Evolutionary conservation across 495 filamentous ascomycete species (phyloP).

Genomic region (Xylaria cubensis): DNA sequence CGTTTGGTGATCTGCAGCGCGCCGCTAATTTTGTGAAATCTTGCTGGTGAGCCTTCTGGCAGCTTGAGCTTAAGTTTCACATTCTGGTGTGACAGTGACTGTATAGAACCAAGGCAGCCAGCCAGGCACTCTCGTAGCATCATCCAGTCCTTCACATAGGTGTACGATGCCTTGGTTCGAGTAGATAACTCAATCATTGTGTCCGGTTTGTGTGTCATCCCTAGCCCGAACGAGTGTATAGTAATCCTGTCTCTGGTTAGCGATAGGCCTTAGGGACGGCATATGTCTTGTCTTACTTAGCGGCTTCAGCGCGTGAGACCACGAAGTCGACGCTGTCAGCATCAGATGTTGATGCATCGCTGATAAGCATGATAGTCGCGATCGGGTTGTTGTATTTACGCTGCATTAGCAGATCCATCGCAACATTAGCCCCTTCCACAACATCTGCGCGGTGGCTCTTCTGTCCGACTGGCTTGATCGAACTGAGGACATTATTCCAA

Average conservation of each 20-base stretch:
- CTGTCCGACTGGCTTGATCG: conserved; percentile 91
- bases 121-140: conserved; percentile 98
- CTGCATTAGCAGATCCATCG: conserved; percentile 99
- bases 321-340: conserved; percentile 98
- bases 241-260: conserved; percentile 67
- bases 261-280: neutral
- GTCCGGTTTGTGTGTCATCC: conserved; percentile 96
- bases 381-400: conserved; percentile 95
- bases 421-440: conserved; percentile 96
- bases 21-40: conserved; percentile 98
- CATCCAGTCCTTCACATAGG: conserved; percentile 99
- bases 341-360: conserved; percentile 97
- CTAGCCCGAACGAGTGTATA: conserved; percentile 96
- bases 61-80: conserved; percentile 94
- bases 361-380: conserved; percentile 95
- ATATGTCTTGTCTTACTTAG: conserved; percentile 71
- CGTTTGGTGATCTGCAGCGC: conserved; percentile 97
- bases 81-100: conserved; percentile 98
- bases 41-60: conserved; percentile 95
- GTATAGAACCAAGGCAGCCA: conserved; percentile 91
- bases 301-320: conserved; percentile 94
- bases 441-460: conserved; percentile 97
- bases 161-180: conserved; percentile 94
- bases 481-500: conserved; percentile 86
- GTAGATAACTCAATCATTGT: conserved; percentile 98